Evolutionary conservation across 495 filamentous ascomycete genomes (phyloP), one percentile per base, ranked within the genome.

Genomic region (Aspergillus diversus): DNA sequence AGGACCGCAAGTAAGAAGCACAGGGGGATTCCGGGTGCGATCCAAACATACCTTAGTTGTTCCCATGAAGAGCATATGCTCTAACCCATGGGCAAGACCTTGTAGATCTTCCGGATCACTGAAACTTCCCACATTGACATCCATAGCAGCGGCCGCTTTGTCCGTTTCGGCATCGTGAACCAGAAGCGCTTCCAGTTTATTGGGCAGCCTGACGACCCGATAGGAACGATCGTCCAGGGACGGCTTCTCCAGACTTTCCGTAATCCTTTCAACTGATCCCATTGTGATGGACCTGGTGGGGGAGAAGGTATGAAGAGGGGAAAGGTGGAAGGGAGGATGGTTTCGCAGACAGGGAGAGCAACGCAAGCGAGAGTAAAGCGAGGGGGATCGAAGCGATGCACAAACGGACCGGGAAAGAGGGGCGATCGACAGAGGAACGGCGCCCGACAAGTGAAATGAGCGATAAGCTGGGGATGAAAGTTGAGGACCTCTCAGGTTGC

Each of bases 11-110:
- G 15, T 2, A 43, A 43, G 4, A 43, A 43, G 39, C 39, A 8
- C 11, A 43, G 12, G n/a, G n/a, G n/a, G 39, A 43, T 43, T 11
- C 7, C 33, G 32, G 13, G 12, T 50, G 33, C 27, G 43, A 64
- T 56, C 50, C 54, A 33, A 71, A 27, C 76, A 60, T 75, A 91
- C 89, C 83, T 99, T 99, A 76, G 97, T 87, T 9, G 95, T 99
- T 46, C 95, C 95, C 96, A 99, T 98, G 80, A 99, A 99, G 8
- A 98, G 79, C 69, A 97, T 80, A 84, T 97, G 87, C 67, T 97
- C 93, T 46, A 97, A 90, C 1, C 91, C 91, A 77, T 97, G 93
- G 11, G 90, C 92, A 83, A 92, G 91, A 34, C 93, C 96, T n/a
- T 92, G 92, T 86, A 98, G 90, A 66, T 92, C 89, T 71, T 90